Base-by-base conservation (phyloP, 345 rosid species). In the thale cress (Arabidopsis thaliana) region DNA sequence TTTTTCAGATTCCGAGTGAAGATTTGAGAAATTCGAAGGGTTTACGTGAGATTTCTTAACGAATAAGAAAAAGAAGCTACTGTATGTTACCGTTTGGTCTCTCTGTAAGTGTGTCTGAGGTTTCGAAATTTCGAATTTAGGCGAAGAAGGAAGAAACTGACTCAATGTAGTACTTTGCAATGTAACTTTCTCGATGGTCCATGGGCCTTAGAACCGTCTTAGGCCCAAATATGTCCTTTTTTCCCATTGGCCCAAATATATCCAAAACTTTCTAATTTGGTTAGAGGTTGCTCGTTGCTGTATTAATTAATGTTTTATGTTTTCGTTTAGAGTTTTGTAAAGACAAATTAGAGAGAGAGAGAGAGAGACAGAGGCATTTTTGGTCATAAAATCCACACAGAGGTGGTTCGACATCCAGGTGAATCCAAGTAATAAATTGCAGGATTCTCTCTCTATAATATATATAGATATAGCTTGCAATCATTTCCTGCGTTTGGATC, bases 331-430 rank as follows among this genome's bases (percentile, higher is more conserved):
- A 16, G 20, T 16, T 16, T 16, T 16, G 20, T 20, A 42, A 33
- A 13, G 38, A 25, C 10, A 32, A 53, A 5, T 48, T 36, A 6
- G 38, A 16, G 20, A 16, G 20, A 16, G 20, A 16, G 20, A 16
- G 20, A 16, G 20, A 16, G 20, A 16, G 20, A 16, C 20, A 16
- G 20, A 42, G 10, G 33, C 63, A 40, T 11, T n/a, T 69, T 42
- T 76, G 41, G 65, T 61, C 58, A 76, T 76, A 69, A 61, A 76
- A 69, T 69, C 79, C 14, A 8, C 45, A 51, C 32, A 51, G 69
- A 24, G 30, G 1, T 51, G 61, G 22, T 50, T 50, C 72, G 59
- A 55, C 32, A 58, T 62, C 72, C 3, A 53, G 80, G 41, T 16
- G 58, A 63, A 70, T 69, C 74, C 24, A 61, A 68, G 69, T 68